Evolutionary conservation across 2,329 filamentous ascomycete species (phyloP).

Genomic region (Aureobasidium sp.): DNA sequence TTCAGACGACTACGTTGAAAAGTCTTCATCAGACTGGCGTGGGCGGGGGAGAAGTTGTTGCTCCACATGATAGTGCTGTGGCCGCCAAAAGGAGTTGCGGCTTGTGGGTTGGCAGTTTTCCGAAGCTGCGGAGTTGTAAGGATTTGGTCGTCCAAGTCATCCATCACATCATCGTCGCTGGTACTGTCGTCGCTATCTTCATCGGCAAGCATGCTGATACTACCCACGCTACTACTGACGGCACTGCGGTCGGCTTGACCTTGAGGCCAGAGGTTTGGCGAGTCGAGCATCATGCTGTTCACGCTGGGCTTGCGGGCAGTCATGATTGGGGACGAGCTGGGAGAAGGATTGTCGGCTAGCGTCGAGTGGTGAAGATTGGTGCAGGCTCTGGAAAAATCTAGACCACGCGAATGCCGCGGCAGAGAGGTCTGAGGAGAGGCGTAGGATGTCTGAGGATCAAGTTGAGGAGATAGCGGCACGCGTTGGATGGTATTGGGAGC

Average conservation of each 20-base stretch:
- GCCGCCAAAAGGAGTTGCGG: slow-evolving; percentile 33
- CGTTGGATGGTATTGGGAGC: slow-evolving; percentile 44
- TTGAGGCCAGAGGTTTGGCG: slow-evolving; percentile 44
- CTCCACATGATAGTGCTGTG: slow-evolving; percentile 46
- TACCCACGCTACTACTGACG: slow-evolving; percentile 74
- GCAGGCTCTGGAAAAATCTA: slow-evolving; percentile 88
- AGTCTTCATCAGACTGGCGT: slow-evolving; percentile 72
- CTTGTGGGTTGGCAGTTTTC: slow-evolving; percentile 44
- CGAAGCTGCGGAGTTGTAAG: slow-evolving; percentile 72
- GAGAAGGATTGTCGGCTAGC: slow-evolving; percentile 76
- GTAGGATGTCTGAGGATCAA: slow-evolving; percentile 77
- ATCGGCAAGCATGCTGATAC: slow-evolving; percentile 57
- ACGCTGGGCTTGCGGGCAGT: slow-evolving; percentile 43
- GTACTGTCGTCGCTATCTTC: slow-evolving; percentile 61
- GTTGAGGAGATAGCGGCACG: slow-evolving; percentile 70
- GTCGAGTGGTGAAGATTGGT: slow-evolving; percentile 95
- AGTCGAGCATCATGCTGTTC: slow-evolving; percentile 44
- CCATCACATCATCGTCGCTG: slow-evolving; percentile 47
- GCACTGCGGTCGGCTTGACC: slow-evolving; percentile 53
- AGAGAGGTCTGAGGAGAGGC: slow-evolving; percentile 81
- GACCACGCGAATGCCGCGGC: slow-evolving; percentile 76
- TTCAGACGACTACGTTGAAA: slow-evolving; percentile 57
- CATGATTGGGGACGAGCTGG: slow-evolving; percentile 82
- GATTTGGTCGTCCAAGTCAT: slow-evolving; percentile 57
- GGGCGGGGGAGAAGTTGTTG: slow-evolving; percentile 58